Evolutionary conservation across 2,329 filamentous ascomycete genomes (phyloP).

Genomic region (Ascochyta koolunga): DNA sequence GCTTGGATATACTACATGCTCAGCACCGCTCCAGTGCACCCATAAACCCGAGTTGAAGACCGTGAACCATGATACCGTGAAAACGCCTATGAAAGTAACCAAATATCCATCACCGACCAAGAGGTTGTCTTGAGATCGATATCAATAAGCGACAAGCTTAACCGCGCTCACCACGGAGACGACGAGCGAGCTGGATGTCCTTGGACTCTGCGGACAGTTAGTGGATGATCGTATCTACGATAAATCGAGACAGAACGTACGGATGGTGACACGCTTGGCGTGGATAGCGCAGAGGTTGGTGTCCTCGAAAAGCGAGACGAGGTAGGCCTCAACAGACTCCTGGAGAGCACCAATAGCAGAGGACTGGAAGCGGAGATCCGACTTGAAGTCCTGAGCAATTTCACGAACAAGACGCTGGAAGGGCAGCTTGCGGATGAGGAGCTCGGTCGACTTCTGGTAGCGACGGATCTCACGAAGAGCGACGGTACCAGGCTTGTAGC

Average conservation of each 20-base stretch:
- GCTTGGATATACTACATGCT: conserved; percentile 48
- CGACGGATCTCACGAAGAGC: conserved; percentile 90
- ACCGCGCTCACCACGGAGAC: conserved; percentile 62
- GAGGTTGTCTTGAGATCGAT: conserved; percentile 32
- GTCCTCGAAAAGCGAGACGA: conserved; percentile 96
- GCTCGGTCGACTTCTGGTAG: conserved; percentile 88
- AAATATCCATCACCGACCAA: conserved; percentile 34
- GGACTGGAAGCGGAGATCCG: conserved; percentile 90
- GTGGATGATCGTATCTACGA: conserved; percentile 14
- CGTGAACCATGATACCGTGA: conserved; percentile 44
- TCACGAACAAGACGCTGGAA: conserved; percentile 82
- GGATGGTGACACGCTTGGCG: conserved; percentile 92
- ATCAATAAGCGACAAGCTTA: conserved; percentile 44
- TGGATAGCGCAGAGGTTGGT: conserved; percentile 96
- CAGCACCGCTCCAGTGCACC: conserved; percentile 45
- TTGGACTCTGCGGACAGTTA: conserved; percentile 73
- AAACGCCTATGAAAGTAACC: conserved; percentile 44
- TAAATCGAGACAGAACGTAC: conserved; percentile 39
- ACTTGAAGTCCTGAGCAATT: conserved; percentile 69
- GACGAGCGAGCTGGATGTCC: conserved; percentile 87
- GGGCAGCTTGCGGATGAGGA: conserved; percentile 80
- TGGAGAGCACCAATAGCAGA: conserved; percentile 92
- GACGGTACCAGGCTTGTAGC: conserved; percentile 68
- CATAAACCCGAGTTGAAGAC: conserved; percentile 45
- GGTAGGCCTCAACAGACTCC: conserved; percentile 94